Conservation (phyloP, 164 flowering plant species). For the Vitis rupestris region DNA sequence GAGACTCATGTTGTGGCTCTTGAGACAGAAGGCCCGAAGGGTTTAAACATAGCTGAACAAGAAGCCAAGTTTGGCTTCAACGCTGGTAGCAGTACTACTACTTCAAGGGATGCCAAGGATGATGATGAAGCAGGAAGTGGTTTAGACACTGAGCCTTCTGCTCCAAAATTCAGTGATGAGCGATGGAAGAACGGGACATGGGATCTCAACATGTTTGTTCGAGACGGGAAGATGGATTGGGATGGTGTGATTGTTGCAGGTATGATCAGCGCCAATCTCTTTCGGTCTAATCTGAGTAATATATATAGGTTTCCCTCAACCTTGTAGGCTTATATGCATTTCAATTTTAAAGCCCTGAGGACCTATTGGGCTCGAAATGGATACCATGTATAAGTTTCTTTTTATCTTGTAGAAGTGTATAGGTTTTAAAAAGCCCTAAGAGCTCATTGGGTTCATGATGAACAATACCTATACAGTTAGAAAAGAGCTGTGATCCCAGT, state of each 20-base stretch:
- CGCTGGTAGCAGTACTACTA: background rate
- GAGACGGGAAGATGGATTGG: constrained; percentile 67
- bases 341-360: no score
- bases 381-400: no score
- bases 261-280: constrained; percentile 7
- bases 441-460: no score
- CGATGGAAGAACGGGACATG: constrained; percentile 69
- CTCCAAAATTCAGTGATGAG: constrained; percentile 34
- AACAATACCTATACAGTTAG: no score
- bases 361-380: no score
- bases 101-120: background rate
- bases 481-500: no score
- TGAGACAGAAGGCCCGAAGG: constrained; percentile 18
- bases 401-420: no score
- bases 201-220: constrained; percentile 66
- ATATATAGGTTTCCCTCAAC: no score
- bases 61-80: constrained; percentile 11
- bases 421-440: no score
- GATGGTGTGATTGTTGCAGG: constrained; percentile 64
- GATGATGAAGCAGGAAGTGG: constrained; percentile 6
- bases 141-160: constrained; percentile 14
- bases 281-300: no score
- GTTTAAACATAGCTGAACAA: constrained; percentile 11
- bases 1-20: constrained; percentile 23
- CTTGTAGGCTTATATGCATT: no score